These are phyloP conservation scores for Oryza officinalis DNA, from an alignment of 176 grass and related monocot genomes.

Conservation along the genomic window DNA sequence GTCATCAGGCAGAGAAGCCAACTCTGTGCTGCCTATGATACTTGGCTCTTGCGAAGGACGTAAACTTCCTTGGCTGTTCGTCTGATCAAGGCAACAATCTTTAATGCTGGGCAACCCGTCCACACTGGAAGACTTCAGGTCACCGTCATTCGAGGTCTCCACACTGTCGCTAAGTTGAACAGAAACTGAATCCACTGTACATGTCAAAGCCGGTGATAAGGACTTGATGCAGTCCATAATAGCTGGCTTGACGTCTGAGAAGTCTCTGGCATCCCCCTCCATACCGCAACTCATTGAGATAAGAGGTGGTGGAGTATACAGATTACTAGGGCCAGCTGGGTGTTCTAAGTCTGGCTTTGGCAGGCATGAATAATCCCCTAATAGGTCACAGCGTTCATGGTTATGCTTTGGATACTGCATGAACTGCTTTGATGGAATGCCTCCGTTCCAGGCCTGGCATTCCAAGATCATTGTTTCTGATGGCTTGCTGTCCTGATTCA, in stretches of 20 bases:
- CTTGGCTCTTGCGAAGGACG: slow-evolving; percentile 40
- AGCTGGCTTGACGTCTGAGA: slow-evolving; percentile 64
- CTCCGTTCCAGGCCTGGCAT: slow-evolving; percentile 52
- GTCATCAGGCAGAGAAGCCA: slow-evolving; percentile 61
- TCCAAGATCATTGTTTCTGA: slow-evolving; percentile 60
- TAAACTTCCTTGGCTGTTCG: slow-evolving; percentile 35
- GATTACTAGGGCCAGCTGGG: slow-evolving; percentile 33
- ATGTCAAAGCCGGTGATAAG: slow-evolving; percentile 59
- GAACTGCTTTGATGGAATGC: slow-evolving; percentile 62
- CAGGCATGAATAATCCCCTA: slow-evolving; percentile 83
- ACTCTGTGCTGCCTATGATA: slow-evolving; percentile 48
- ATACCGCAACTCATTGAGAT: slow-evolving; percentile 53
- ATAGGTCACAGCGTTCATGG: slow-evolving; percentile 63
- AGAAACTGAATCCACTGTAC: slow-evolving; percentile 70
- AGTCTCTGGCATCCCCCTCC: slow-evolving; percentile 46
- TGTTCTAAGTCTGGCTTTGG: slow-evolving; percentile 64
- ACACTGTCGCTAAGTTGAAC: slow-evolving; percentile 57
- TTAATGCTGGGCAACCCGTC: slow-evolving; percentile 51
- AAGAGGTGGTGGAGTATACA: slow-evolving; percentile 49
- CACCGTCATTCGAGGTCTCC: slow-evolving; percentile 35
- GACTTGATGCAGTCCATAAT: slow-evolving; percentile 60
- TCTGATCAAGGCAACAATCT: slow-evolving; percentile 50
- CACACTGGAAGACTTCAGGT: slow-evolving; percentile 47
- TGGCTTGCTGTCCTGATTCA: slow-evolving; percentile 56
- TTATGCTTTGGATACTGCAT: slow-evolving; percentile 89